Evolutionary conservation across 1,139 yeast species (phyloP).

Genomic region (Blastobotrys aristatus): DNA sequence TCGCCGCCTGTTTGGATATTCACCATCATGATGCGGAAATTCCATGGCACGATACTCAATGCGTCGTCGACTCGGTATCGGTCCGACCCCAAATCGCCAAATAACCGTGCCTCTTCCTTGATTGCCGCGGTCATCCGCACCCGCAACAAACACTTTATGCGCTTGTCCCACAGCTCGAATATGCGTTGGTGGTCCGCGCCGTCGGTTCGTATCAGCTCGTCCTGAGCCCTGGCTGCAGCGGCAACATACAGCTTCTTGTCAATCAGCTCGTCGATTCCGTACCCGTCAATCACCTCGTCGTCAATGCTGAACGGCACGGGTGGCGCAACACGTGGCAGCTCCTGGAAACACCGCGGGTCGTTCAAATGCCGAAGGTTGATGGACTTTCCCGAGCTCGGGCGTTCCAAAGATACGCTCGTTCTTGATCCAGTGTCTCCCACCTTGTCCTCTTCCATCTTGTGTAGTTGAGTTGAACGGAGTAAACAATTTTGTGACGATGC

Average conservation of each 20-base stretch:
- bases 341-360: constrained; percentile 23
- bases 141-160: constrained; percentile 22
- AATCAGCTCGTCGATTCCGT: constrained; percentile 18
- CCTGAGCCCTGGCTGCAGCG: constrained; percentile 25
- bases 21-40: constrained; percentile 25
- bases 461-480: background rate
- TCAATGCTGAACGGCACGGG: constrained; percentile 23
- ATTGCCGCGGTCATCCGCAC: constrained; percentile 23
- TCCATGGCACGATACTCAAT: constrained; percentile 31
- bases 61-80: constrained; percentile 25
- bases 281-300: constrained; percentile 17
- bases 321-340: constrained; percentile 21
- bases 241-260: constrained; percentile 22
- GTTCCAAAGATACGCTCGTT: constrained; percentile 1
- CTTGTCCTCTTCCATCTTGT: background rate
- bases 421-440: background rate
- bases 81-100: constrained; percentile 26
- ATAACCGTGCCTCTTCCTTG: constrained; percentile 24
- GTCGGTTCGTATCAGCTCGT: constrained; percentile 14
- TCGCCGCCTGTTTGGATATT: constrained; percentile 28
- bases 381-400: background rate
- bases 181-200: constrained; percentile 16
- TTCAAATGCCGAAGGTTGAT: constrained; percentile 18
- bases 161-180: constrained; percentile 25
- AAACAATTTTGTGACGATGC: background rate